A percentile compares a stretch with the other conserved stretches of the same genome.
Evolutionary conservation across 805 yeast species (phyloP).

Genomic region (Nakazawaea pomicola): DNA sequence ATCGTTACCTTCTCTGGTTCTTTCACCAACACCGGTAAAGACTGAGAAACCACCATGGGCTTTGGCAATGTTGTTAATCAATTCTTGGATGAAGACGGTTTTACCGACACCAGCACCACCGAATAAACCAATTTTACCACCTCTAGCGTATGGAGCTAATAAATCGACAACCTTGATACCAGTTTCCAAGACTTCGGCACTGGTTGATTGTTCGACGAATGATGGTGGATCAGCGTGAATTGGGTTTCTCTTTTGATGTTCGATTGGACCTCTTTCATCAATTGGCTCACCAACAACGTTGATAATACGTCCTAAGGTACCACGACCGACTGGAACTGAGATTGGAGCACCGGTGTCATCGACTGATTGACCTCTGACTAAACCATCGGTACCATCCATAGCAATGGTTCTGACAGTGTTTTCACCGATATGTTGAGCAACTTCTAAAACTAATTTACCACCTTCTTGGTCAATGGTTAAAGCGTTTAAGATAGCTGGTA

Average conservation of each 20-base stretch:
- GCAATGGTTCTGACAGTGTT: slow-evolving; percentile 99
- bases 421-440: slow-evolving; percentile 99
- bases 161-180: slow-evolving; percentile 99
- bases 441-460: slow-evolving; percentile 82
- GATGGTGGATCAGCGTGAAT: slow-evolving; percentile 98
- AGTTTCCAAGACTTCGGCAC: slow-evolving; percentile 97
- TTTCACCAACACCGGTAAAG: slow-evolving; percentile 99
- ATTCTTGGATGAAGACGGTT: slow-evolving; percentile 99
- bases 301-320: slow-evolving; percentile 96
- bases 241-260: slow-evolving; percentile 89
- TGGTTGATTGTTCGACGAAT: slow-evolving; percentile 94
- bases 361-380: slow-evolving; percentile 93
- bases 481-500: slow-evolving; percentile 97
- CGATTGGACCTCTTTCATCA: slow-evolving; percentile 99
- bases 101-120: slow-evolving; percentile 99
- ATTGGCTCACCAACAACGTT: slow-evolving; percentile 99
- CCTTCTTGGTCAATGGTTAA: slow-evolving; percentile 79
- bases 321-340: slow-evolving; percentile 99
- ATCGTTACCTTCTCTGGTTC: slow-evolving; percentile 99
- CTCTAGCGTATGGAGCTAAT: slow-evolving; percentile 99
- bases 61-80: slow-evolving; percentile 99
- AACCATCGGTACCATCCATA: slow-evolving; percentile 99
- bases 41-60: slow-evolving; percentile 99
- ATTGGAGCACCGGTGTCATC: slow-evolving; percentile 97
- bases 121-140: slow-evolving; percentile 99